Conservation (phyloP, 2,329 filamentous ascomycete species). For the Fusarium begoniae region DNA sequence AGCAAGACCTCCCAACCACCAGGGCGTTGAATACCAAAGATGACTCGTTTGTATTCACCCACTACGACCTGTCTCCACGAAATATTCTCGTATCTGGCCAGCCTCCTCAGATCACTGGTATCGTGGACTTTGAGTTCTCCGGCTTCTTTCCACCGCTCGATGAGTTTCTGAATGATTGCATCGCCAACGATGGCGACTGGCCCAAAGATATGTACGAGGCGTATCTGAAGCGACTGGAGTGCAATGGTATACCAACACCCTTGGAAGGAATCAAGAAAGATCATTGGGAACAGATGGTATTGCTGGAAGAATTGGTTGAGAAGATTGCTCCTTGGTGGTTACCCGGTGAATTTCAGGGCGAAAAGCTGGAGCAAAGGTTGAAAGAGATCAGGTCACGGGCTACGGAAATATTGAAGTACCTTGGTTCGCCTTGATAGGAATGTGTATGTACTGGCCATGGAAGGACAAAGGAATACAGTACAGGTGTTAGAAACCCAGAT, state of each 20-base stretch:
- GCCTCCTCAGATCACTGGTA: not conserved
- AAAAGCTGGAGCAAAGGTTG: not conserved
- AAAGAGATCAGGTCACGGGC: not conserved
- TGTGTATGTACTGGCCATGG: no score
- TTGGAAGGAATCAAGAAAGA: not conserved
- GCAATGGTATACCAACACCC: not conserved
- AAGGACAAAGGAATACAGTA: fast-evolving
- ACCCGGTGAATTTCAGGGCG: not conserved
- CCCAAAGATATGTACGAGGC: not conserved
- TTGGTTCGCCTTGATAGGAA: no score
- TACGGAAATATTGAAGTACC: no score
- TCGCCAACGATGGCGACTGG: not conserved
- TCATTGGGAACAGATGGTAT: not conserved
- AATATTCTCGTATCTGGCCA: constrained; percentile 5
- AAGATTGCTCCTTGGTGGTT: constrained; percentile 17
- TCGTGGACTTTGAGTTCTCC: constrained; percentile 17
- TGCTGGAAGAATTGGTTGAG: not conserved
- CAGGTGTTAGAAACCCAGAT: not conserved
- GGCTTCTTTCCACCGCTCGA: constrained; percentile 5
- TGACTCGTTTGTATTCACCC: constrained; percentile 1
- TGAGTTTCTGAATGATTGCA: constrained; percentile 10
- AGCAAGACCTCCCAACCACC: fast-evolving
- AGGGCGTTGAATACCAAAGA: not conserved
- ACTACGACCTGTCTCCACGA: constrained; percentile 6
- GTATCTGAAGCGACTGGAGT: not conserved